These are phyloP conservation scores for Botrytis paeoniae DNA, from an alignment of 2,329 filamentous ascomycete species.

Conservation along the genomic window DNA sequence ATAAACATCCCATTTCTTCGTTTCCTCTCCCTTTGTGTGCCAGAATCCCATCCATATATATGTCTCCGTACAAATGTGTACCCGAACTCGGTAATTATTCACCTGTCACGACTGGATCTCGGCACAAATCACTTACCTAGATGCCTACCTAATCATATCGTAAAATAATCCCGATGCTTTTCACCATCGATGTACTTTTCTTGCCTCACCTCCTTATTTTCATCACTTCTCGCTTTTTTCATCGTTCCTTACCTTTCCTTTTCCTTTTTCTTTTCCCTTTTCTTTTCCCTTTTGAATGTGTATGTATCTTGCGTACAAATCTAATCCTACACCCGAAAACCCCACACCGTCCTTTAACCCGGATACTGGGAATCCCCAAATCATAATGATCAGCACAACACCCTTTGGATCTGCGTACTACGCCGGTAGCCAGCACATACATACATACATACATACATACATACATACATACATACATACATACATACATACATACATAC, in stretches of 20 bases:
- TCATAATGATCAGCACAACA: not conserved
- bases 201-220: not conserved
- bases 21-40: not conserved
- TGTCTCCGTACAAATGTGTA: not conserved
- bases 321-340: not conserved
- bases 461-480: not conserved
- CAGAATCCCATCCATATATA: not conserved
- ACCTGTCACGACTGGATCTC: not conserved
- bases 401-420: not conserved
- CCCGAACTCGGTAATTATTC: not conserved
- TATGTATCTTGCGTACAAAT: not conserved
- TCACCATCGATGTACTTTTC: not conserved
- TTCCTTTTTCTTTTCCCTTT: not conserved
- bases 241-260: not conserved
- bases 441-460: conserved; percentile 3
- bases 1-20: not conserved
- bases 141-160: not conserved
- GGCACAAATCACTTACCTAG: not conserved
- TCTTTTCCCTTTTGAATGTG: not conserved
- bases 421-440: conserved; percentile 9
- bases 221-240: conserved; percentile 1
- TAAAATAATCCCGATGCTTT: not conserved
- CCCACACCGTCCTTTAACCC: not conserved
- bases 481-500: conserved; percentile 9
- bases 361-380: not conserved